phyloP scores from a whole-genome alignment of 306 rosid genomes.

The Vigna trinervia region DNA sequence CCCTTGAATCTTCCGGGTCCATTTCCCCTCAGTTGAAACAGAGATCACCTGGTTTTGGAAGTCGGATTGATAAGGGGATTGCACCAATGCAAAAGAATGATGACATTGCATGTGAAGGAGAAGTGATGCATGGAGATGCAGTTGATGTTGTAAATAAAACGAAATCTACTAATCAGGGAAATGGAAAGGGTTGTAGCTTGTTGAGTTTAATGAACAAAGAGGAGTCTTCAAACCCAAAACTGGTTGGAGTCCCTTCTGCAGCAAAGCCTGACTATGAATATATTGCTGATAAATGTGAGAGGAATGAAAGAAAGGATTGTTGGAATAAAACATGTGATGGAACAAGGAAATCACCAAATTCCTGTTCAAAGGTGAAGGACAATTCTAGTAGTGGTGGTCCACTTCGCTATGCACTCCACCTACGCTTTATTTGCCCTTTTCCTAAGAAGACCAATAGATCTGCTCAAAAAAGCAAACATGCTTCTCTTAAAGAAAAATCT shows the following conservation, averaged over 20 bases:
- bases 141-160: conserved; percentile 44
- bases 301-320: conserved; percentile 56
- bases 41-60: conserved; percentile 46
- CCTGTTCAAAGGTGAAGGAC: conserved; percentile 66
- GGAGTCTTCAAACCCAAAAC: conserved; percentile 46
- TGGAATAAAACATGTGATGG: conserved; percentile 62
- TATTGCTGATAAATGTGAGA: conserved; percentile 38
- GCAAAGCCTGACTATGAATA: conserved; percentile 45
- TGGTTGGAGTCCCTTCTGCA: conserved; percentile 38
- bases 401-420: conserved; percentile 95
- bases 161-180: conserved; percentile 49
- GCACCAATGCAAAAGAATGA: conserved; percentile 41
- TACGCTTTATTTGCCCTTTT: conserved; percentile 83
- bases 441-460: conserved; percentile 64
- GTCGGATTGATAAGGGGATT: conserved; percentile 43
- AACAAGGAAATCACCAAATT: conserved; percentile 55
- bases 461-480: conserved; percentile 60
- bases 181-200: conserved; percentile 49
- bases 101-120: conserved; percentile 33
- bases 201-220: conserved; percentile 53
- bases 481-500: conserved; percentile 57
- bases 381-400: conserved; percentile 62
- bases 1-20: conserved; percentile 65
- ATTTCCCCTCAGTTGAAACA: conserved; percentile 53
- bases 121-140: conserved; percentile 50